These are phyloP conservation scores for Geranium rotundifolium DNA, from an alignment of 345 rosid genomes.

Conservation along the genomic window DNA sequence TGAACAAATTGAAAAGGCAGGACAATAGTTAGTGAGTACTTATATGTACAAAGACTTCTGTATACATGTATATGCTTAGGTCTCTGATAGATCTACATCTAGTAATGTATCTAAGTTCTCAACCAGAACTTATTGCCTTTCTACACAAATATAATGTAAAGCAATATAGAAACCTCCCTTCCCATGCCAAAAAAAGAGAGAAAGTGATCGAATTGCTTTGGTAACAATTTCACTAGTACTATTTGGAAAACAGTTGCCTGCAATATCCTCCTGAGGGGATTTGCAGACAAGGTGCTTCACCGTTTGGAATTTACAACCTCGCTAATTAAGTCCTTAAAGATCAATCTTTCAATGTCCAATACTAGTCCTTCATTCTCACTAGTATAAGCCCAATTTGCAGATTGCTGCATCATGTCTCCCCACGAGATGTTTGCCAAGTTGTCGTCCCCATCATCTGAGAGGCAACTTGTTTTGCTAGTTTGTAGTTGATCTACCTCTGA, in stretches of 20 bases:
- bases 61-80: neutral
- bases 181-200: neutral
- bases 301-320: constrained; percentile 36
- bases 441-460: constrained; percentile 38
- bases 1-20: neutral
- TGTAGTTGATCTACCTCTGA: constrained; percentile 55
- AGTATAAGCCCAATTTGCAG: constrained; percentile 36
- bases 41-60: neutral
- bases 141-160: neutral
- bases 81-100: neutral
- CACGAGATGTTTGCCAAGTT: constrained; percentile 28
- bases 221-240: constrained; percentile 6
- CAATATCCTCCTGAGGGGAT: constrained; percentile 24
- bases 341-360: constrained; percentile 58
- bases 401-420: constrained; percentile 42
- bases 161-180: neutral
- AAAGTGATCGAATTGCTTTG: neutral
- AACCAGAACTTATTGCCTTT: neutral
- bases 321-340: constrained; percentile 71
- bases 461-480: constrained; percentile 29
- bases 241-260: constrained; percentile 42
- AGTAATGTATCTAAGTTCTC: neutral
- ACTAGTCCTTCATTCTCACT: constrained; percentile 50
- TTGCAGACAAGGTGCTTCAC: constrained; percentile 24
- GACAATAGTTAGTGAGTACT: neutral